phyloP scores from a whole-genome alignment of 768 basidiomycete genomes.

The Naematelia encephala region DNA sequence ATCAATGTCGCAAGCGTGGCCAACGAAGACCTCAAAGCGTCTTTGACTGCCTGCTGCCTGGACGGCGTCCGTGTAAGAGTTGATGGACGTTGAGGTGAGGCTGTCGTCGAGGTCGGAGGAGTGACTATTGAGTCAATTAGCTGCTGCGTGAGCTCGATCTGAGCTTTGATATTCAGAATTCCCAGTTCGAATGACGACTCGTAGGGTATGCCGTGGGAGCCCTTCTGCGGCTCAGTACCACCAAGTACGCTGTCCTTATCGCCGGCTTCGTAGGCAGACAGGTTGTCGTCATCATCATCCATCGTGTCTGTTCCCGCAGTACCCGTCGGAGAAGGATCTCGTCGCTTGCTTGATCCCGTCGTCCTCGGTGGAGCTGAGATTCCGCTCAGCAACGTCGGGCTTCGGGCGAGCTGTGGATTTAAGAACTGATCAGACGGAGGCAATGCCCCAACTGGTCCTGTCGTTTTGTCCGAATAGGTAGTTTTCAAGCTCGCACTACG shows the following conservation, averaged over 20 bases:
- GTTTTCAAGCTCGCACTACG: conserved; percentile 14
- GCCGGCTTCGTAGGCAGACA: conserved; percentile 33
- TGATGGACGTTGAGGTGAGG: background rate
- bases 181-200: conserved; percentile 43
- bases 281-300: conserved; percentile 24
- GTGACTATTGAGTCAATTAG: conserved; percentile 58
- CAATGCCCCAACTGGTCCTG: conserved; percentile 12
- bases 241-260: conserved; percentile 31
- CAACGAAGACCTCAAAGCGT: conserved; percentile 56
- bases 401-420: conserved; percentile 23
- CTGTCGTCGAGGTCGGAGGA: conserved; percentile 4
- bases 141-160: conserved; percentile 71
- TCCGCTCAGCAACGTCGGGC: conserved; percentile 32
- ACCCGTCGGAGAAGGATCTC: conserved; percentile 10
- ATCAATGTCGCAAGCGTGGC: conserved; percentile 60
- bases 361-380: conserved; percentile 8
- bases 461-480: conserved; percentile 2
- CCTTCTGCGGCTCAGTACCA: conserved; percentile 3
- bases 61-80: conserved; percentile 36
- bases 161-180: conserved; percentile 55
- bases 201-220: conserved; percentile 31
- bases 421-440: conserved; percentile 38
- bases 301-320: conserved; percentile 5
- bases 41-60: conserved; percentile 59
- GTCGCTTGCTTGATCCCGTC: background rate